Percentiles rank a stretch among this genome's conserved stretches.
Evolutionary conservation across 148 eudicot species (phyloP).

Genomic region (Silene latifolia): DNA sequence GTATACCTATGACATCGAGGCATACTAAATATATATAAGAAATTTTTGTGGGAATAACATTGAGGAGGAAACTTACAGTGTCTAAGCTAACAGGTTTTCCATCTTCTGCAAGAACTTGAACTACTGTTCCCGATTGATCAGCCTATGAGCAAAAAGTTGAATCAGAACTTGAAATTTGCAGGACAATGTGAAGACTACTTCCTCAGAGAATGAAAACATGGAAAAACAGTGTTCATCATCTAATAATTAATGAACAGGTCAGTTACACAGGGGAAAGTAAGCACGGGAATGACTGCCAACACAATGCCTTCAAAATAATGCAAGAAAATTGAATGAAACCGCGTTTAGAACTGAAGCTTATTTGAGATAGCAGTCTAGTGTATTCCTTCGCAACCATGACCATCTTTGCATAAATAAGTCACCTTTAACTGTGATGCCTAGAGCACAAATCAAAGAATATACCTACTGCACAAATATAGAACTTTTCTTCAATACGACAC

Average conservation of each 20-base stretch:
- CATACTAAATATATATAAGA: too few relatives aligned
- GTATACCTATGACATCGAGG: background rate
- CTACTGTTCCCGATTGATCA: constrained; percentile 55
- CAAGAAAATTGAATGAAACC: background rate
- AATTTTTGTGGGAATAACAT: background rate
- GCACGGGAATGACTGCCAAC: background rate
- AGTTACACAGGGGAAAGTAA: background rate
- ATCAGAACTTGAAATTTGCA: constrained; percentile 7
- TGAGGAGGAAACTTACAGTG: constrained; percentile 32
- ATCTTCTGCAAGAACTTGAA: constrained; percentile 49
- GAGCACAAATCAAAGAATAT: background rate
- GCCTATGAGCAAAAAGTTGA: constrained; percentile 29
- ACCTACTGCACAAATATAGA: background rate
- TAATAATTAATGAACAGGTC: background rate
- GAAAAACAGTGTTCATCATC: background rate
- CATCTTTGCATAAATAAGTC: background rate
- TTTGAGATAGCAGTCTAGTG: background rate
- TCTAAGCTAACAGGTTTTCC: constrained; percentile 54
- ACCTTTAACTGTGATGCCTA: background rate
- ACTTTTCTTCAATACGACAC: background rate
- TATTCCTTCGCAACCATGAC: background rate
- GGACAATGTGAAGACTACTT: background rate
- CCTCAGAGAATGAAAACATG: background rate
- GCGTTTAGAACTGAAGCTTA: background rate
- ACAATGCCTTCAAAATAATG: background rate